phyloP scores from a whole-genome alignment of 371 early-diverging fungal species.

The Sporodiniella umbellata region DNA sequence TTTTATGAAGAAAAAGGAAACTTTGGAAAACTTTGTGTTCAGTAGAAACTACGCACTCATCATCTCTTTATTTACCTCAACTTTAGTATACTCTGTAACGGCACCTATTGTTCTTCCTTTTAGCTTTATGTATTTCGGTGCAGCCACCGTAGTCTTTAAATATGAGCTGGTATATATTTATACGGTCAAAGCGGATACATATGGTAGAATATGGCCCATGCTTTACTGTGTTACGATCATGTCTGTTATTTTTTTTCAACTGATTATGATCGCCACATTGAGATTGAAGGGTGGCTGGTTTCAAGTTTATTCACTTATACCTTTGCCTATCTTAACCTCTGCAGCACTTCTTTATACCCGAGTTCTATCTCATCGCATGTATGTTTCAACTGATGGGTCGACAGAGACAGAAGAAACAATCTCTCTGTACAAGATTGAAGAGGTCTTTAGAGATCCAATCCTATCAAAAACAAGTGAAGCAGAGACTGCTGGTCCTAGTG shows the following conservation, averaged over 20 bases:
- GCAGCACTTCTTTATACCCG: constrained; percentile 26
- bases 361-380: constrained; percentile 6
- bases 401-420: not conserved
- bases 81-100: constrained; percentile 68
- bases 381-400: not conserved
- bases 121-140: constrained; percentile 59
- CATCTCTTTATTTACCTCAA: constrained; percentile 65
- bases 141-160: constrained; percentile 65
- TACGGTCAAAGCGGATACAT: constrained; percentile 63
- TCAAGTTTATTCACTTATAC: constrained; percentile 53
- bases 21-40: constrained; percentile 19
- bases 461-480: constrained; percentile 27
- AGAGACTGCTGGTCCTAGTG: not conserved
- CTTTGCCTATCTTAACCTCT: constrained; percentile 64
- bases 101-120: constrained; percentile 75
- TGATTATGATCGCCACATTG: constrained; percentile 65
- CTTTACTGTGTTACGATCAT: constrained; percentile 65
- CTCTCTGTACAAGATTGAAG: constrained; percentile 18
- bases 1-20: not conserved
- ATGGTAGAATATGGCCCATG: constrained; percentile 73
- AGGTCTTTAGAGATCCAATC: constrained; percentile 45
- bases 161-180: constrained; percentile 65
- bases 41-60: constrained; percentile 53
- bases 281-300: constrained; percentile 36
- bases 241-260: constrained; percentile 67